Base-by-base conservation (phyloP, 1,284 basidiomycete species). In the Ganoderma sinense region DNA sequence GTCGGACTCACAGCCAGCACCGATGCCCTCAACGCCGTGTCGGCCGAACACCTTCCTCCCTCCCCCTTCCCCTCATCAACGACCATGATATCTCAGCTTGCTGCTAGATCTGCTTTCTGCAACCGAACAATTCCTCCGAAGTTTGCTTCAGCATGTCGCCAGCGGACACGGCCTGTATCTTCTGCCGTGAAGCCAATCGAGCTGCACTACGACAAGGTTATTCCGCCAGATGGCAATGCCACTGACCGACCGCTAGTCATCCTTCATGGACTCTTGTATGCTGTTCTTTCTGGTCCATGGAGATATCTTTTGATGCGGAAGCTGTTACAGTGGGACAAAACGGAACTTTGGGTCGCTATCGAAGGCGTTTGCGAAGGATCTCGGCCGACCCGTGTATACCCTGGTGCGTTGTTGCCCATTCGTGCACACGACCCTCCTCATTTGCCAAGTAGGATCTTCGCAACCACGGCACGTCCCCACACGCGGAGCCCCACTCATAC, bases 401-500 rank as follows among this genome's bases (percentile, higher is more conserved):
- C 80, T 97, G n/a, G 92, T 93, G 71, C 76, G 87, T 77, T 91
- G 70, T 10, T n/a, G 20, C 29, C 18, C 26, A n/a, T 26, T 61
- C 65, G 41, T 26, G 59, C 20, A 8, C 8, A 10, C 14, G 13
- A 39, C n/a, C 10, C n/a, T 2, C 29, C 33, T 31, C 4, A 41
- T 55, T 14, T 64, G 51, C 23, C 20, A 43, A 16, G 4, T 71
- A 94, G 92, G 95, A 97, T 79, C 83, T 97, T 14, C 86, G 95
- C 20, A 97, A 97, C 74, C 95, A 96, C 75, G 95, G 95, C 4
- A 81, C 87, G 8, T 95, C 94, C 0, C 93, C 94, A 0, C 94
- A 94, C 77, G 84, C 83, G 14, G 82, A 82, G 11, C 89, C 89
- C 0, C 92, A 94, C 87, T 89, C 87, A 20, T 96, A 96, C 75